These are phyloP conservation scores for Hyphodiscus hymeniophilus DNA, from an alignment of 495 filamentous ascomycete genomes.

Conservation along the genomic window DNA sequence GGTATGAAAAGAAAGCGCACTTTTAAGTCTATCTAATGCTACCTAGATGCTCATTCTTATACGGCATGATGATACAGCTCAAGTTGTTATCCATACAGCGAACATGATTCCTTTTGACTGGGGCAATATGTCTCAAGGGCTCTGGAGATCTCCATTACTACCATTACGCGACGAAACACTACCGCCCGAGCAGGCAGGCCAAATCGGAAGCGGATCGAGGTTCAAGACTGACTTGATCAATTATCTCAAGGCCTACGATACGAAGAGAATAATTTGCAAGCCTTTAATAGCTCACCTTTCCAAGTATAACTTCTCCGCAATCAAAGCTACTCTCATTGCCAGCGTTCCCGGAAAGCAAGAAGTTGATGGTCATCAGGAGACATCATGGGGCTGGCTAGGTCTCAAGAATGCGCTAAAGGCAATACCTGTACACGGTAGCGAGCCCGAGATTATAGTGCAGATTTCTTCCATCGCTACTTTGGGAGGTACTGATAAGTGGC, in stretches of 20 bases:
- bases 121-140: conserved; percentile 78
- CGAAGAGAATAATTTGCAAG: conserved; percentile 37
- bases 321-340: conserved; percentile 68
- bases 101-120: conserved; percentile 86
- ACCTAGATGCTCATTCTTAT: conserved; percentile 67
- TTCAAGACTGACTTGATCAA: conserved; percentile 72
- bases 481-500: conserved; percentile 66
- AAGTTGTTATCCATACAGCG: conserved; percentile 81
- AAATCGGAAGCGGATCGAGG: conserved; percentile 50
- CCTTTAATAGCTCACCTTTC: conserved; percentile 46
- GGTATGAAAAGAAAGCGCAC: conserved; percentile 3
- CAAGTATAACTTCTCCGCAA: conserved; percentile 59
- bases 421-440: conserved; percentile 33
- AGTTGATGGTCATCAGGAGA: conserved; percentile 34
- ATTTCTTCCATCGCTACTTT: conserved; percentile 80
- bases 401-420: conserved; percentile 50
- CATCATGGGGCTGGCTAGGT: conserved; percentile 68
- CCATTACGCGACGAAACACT: conserved; percentile 27
- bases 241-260: conserved; percentile 65
- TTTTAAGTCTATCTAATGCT: not conserved
- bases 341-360: conserved; percentile 65
- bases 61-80: conserved; percentile 65
- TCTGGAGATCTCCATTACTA: conserved; percentile 72
- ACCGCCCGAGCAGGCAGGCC: not conserved
- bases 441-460: conserved; percentile 61